Evolutionary conservation across 148 eudicot genomes (phyloP).

Genomic region (Arbutus unedo): DNA sequence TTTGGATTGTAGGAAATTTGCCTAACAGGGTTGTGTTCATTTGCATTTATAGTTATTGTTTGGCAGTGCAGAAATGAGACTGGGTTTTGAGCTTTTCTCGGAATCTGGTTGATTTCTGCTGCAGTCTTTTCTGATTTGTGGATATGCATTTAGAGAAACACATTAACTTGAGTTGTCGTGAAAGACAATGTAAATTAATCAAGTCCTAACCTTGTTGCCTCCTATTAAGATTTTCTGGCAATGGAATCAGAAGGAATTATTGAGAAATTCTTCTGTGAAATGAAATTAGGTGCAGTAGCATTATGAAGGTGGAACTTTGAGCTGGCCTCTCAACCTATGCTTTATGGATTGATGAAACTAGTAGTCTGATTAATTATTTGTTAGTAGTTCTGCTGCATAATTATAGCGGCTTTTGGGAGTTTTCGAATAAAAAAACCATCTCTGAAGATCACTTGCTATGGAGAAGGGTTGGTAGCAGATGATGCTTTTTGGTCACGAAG

Average conservation of each 20-base stretch:
- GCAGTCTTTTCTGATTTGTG: not conserved
- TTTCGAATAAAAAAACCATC: too few species aligned
- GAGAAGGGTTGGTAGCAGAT: too few species aligned
- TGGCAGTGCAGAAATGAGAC: not conserved
- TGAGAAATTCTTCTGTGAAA: not conserved
- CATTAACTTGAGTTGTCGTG: not conserved
- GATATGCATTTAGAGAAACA: not conserved
- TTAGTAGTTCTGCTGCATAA: too few species aligned
- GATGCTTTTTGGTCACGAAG: too few species aligned
- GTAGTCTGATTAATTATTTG: too few species aligned
- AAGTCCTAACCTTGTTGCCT: not conserved
- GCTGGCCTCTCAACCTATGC: too few species aligned
- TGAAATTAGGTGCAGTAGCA: too few species aligned
- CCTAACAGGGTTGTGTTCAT: not conserved
- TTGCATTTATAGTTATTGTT: constrained; percentile 5
- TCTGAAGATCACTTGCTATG: too few species aligned
- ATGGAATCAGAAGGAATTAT: not conserved
- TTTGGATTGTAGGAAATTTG: not conserved
- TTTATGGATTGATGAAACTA: too few species aligned
- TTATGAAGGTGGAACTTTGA: too few species aligned
- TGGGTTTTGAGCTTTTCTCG: not conserved
- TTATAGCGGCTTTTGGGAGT: too few species aligned
- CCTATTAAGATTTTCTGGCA: not conserved
- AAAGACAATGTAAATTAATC: not conserved
- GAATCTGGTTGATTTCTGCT: not conserved